Base-by-base conservation (phyloP, 2,329 filamentous ascomycete genomes). In the Aureobasidium sp. region DNA sequence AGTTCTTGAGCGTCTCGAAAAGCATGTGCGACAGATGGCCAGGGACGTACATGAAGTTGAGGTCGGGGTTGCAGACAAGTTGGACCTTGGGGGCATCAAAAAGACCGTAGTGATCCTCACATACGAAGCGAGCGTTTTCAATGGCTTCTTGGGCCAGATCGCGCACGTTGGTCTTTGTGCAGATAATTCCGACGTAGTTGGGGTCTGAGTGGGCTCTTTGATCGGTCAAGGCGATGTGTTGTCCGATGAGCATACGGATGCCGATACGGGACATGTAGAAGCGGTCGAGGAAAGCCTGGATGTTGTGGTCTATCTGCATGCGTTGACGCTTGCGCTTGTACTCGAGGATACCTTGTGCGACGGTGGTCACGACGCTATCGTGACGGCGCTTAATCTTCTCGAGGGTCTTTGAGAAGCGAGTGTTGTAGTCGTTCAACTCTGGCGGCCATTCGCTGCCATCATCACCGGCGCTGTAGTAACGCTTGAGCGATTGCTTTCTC, bases 231-330 rank as follows among this genome's bases (percentile, higher is more conserved):
- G 94, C 94, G 71, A 99, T 96, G 79, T 99, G 94, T 75, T 99
- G 94, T 59, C 94, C 94, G 70, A 99, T 97, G 56, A 99, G 86
- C 94, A 99, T 99, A 69, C 94, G 90, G 69, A 99, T 99, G 67
- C 94, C 94, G 71, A 99, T 99, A 65, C 94, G 90, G 48, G 92
- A 97, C 94, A 99, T 99, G 82, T 99, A 99, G 78, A 99, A 99
- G 64, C 94, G 90, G 78, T 99, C 94, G 67, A 99, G 85, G 80
- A 99, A 99, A 61, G 91, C 88, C 75, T 99, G 94, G 64, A 99
- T 97, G 69, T 92, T 95, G 74, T 92, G 88, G 77, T 97, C 94
- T 71, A 99, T 99, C 73, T 97, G 94, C 88, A 97, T 94, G 60
- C 94, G 87, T 81, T 99, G 94, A 65, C 91, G 86, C 73, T 89